Evolutionary conservation across 306 rosid species (phyloP), one percentile per base, ranked within the genome.

Genomic region (Dicorynia guianensis): DNA sequence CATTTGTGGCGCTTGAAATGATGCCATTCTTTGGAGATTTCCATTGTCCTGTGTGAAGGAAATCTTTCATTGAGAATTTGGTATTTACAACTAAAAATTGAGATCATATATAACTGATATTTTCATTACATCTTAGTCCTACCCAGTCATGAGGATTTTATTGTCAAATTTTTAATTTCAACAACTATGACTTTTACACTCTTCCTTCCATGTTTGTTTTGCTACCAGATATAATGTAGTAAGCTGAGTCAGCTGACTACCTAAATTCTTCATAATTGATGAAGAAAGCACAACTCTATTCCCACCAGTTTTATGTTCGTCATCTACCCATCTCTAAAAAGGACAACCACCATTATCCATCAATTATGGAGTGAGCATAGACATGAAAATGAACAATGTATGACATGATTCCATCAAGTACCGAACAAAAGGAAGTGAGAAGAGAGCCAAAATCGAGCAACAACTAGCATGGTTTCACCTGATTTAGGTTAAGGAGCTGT

Each of bases 11-110:
- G 85, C 66, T 77, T 85, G 97, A 64, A 85, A 74, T 0, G 92
- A 85, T 43, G 85, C 82, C 87, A 88, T 79, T 79, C 92, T 80
- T 53, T 79, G 92, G 44, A 79, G 48, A 76, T 87, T 81, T 75
- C 90, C 92, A 67, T 86, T 88, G 49, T 88, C 96, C 97, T 93
- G 79, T 84, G 79, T 40, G 36, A 71, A 75, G 50, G 30, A 43
- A 76, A 66, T 71, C 19, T 34, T 59, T 30, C 36, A 17, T 62
- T 67, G 72, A 86, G 77, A 63, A 56, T 17, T 40, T 43, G 53
- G 39, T 42, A 62, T 56, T 68, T 40, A 62, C 19, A 52, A 67
- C 63, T 50, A 43, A 40, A 46, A 74, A 35, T 71, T 39, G 52
- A 36, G 73, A 71, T 66, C 49, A 76, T 25, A 72, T 7, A 63